phyloP scores from a whole-genome alignment of 257 asterid species.

The Nicotiana noctiflora region DNA sequence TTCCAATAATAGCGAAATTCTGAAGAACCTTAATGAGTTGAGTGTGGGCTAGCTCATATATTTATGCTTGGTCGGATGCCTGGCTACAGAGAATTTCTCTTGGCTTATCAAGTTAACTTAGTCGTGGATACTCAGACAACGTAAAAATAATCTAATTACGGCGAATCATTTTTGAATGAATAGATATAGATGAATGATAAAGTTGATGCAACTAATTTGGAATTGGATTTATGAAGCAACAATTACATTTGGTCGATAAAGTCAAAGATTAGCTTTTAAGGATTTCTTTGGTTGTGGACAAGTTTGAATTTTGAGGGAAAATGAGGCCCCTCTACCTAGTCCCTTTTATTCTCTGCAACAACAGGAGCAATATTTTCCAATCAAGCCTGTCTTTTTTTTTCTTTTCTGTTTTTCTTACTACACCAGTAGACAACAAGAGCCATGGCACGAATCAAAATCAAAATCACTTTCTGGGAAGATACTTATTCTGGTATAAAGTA shows the following conservation, averaged over 20 bases:
- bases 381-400: background rate
- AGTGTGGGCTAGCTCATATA: conserved; percentile 9
- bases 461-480: conserved; percentile 3
- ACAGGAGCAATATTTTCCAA: background rate
- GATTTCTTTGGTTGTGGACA: conserved; percentile 6
- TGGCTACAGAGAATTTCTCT: background rate
- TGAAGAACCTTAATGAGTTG: background rate
- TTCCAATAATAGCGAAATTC: background rate
- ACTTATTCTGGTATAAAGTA: conserved; percentile 18
- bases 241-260: background rate
- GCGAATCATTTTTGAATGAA: background rate
- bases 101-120: background rate
- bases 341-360: background rate
- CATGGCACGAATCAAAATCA: conserved; percentile 11
- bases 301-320: conserved; percentile 8
- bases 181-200: conserved; percentile 5
- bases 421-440: conserved; percentile 1
- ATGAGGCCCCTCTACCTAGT: conserved; percentile 3
- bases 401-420: background rate
- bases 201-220: background rate
- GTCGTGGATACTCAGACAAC: background rate
- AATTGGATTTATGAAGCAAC: background rate
- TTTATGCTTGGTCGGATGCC: background rate
- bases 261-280: conserved; percentile 7
- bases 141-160: background rate